Evolutionary conservation across 2,329 filamentous ascomycete genomes (phyloP).

Genomic region (Helminthosporium solani): DNA sequence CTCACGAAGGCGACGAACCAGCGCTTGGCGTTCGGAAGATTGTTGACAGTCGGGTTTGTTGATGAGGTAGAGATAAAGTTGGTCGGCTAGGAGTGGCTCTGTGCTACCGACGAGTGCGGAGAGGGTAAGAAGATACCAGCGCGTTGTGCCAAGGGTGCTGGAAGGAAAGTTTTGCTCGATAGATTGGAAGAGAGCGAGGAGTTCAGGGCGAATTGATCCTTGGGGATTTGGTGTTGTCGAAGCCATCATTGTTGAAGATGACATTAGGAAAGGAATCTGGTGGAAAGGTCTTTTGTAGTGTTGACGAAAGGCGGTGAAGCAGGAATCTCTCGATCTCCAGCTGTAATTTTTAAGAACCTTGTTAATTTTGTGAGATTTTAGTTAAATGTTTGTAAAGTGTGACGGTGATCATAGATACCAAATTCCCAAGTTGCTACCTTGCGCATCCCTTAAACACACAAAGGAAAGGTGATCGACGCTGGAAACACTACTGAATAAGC

Average conservation of each 20-base stretch:
- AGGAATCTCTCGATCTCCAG: no score
- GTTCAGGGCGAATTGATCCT: constrained; percentile 1
- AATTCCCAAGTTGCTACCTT: no score
- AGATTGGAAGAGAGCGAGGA: constrained; percentile 6
- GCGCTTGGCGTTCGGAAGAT: constrained; percentile 44
- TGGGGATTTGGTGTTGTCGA: background rate
- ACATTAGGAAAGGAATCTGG: no score
- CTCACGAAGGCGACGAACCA: constrained; percentile 56
- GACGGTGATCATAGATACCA: no score
- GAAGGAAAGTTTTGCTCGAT: constrained; percentile 7
- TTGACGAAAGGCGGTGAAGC: no score
- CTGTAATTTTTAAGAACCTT: no score
- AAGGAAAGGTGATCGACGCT: no score
- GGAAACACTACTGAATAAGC: no score
- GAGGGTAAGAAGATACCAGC: constrained; percentile 47
- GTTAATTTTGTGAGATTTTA: no score
- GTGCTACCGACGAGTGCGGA: constrained; percentile 49
- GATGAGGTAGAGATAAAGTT: constrained; percentile 58
- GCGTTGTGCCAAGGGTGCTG: constrained; percentile 21
- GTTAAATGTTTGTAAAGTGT: no score
- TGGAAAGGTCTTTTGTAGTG: no score
- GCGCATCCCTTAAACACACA: no score
- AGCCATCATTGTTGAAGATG: background rate
- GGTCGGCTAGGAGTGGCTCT: constrained; percentile 52
- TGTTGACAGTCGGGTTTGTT: constrained; percentile 47